Percentiles rank a stretch among this genome's conserved stretches.
phyloP scores from a whole-genome alignment of 768 basidiomycete species.

The Suillus hirtellus region DNA sequence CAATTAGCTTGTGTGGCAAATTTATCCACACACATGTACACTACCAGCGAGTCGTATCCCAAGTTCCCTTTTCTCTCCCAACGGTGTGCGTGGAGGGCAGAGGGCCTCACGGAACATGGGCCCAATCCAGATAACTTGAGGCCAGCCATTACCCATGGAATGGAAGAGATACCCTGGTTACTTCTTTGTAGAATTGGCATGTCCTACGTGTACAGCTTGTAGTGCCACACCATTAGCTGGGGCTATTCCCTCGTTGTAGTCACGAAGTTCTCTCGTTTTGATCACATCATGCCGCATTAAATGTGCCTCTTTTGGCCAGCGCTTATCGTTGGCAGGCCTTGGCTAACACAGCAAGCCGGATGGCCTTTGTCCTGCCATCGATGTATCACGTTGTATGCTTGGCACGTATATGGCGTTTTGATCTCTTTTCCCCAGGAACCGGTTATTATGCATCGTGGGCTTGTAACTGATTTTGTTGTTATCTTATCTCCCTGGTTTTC shows the following conservation, averaged over 20 bases:
- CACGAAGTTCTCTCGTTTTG: slow-evolving; percentile 14
- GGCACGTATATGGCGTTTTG: neutral
- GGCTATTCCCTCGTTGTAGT: slow-evolving; percentile 8
- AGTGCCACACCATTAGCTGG: neutral
- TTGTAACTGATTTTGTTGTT: neutral
- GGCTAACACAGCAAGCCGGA: neutral
- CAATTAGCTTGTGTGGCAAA: neutral
- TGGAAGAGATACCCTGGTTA: neutral
- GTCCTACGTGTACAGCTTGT: neutral
- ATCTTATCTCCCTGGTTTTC: slow-evolving; percentile 7
- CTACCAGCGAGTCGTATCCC: neutral
- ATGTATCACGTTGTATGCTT: neutral
- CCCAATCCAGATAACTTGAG: neutral
- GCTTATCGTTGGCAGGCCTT: slow-evolving; percentile 5
- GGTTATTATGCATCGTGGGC: slow-evolving; percentile 9
- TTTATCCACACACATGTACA: neutral
- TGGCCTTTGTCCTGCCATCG: slow-evolving; percentile 1
- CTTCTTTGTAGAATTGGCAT: neutral
- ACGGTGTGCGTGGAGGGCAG: slow-evolving; percentile 4
- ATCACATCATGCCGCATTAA: slow-evolving; percentile 16
- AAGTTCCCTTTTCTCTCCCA: slow-evolving; percentile 4
- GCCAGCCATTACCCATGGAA: neutral
- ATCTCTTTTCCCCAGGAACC: slow-evolving; percentile 1
- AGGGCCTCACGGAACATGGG: slow-evolving; percentile 3
- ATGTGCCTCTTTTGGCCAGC: slow-evolving; percentile 8